Percentiles rank a stretch among this genome's conserved stretches.
Evolutionary conservation across 2,329 filamentous ascomycete species (phyloP).

Genomic region (Colletotrichum gigasporum): DNA sequence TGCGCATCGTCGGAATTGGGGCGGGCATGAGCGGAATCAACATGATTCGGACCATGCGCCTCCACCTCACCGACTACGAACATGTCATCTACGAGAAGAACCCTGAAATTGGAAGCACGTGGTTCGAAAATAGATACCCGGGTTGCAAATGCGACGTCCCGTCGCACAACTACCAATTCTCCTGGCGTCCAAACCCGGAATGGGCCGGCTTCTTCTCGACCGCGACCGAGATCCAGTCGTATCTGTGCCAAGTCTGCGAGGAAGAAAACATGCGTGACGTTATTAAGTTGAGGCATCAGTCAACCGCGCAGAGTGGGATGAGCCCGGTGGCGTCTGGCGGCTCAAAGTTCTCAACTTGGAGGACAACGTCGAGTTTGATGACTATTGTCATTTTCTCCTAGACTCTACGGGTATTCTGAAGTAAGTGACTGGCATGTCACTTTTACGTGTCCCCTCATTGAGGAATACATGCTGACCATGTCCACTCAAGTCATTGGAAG

Average conservation of each 20-base stretch:
- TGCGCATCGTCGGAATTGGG: slow-evolving; percentile 39
- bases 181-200: slow-evolving; percentile 65
- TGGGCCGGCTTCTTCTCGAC: slow-evolving; percentile 68
- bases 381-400: slow-evolving; percentile 34
- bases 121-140: slow-evolving; percentile 68
- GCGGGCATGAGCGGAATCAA: slow-evolving; percentile 39
- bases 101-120: slow-evolving; percentile 62
- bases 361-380: slow-evolving; percentile 50
- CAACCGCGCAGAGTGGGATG: slow-evolving; percentile 53
- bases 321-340: slow-evolving; percentile 51
- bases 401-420: not conserved
- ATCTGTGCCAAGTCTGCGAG: slow-evolving; percentile 56
- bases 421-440: not conserved
- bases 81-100: slow-evolving; percentile 65
- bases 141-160: slow-evolving; percentile 65
- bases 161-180: slow-evolving; percentile 69
- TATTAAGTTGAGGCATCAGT: slow-evolving; percentile 55
- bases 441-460: no score
- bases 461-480: not conserved
- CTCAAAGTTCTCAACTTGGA: slow-evolving; percentile 48
- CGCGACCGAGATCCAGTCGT: slow-evolving; percentile 63
- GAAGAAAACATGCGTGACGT: slow-evolving; percentile 53
- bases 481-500: slow-evolving; percentile 46
- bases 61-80: slow-evolving; percentile 51
- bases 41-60: slow-evolving; percentile 51